Evolutionary conservation across 805 yeast species (phyloP).

Genomic region (Metschnikowia continentalis): DNA sequence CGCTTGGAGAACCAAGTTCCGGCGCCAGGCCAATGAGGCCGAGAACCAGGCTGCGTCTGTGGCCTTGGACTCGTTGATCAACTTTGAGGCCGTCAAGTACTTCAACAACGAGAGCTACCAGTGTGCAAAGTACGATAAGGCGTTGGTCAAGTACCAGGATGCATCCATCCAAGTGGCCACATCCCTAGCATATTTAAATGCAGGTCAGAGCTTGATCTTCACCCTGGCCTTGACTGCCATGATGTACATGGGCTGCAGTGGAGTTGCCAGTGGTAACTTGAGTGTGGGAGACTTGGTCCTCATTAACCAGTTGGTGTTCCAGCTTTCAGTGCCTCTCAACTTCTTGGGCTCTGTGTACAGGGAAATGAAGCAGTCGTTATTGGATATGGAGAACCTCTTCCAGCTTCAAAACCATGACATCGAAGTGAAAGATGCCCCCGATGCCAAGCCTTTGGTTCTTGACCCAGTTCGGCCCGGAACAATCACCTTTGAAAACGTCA

Average conservation of each 20-base stretch:
- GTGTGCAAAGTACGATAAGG: constrained; percentile 70
- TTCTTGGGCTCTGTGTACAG: constrained; percentile 94
- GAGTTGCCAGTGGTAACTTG: constrained; percentile 76
- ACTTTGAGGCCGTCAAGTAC: constrained; percentile 90
- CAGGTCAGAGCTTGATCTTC: constrained; percentile 77
- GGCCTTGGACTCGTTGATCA: constrained; percentile 88
- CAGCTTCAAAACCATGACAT: constrained; percentile 75
- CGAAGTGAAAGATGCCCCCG: constrained; percentile 55
- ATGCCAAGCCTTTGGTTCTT: constrained; percentile 59
- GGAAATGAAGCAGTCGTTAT: constrained; percentile 84
- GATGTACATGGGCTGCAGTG: constrained; percentile 98
- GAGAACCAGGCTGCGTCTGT: constrained; percentile 95
- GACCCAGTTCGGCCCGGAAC: constrained; percentile 55
- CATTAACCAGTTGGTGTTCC: constrained; percentile 94
- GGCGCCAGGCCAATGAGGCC: constrained; percentile 83
- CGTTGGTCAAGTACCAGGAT: constrained; percentile 69
- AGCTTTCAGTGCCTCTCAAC: constrained; percentile 89
- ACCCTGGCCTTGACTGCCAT: constrained; percentile 88
- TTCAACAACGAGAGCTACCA: constrained; percentile 87
- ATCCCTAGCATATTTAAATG: constrained; percentile 70
- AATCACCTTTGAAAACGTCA: constrained; percentile 82
- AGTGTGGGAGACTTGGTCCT: constrained; percentile 94
- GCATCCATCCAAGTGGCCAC: constrained; percentile 80
- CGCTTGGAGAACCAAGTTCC: constrained; percentile 91
- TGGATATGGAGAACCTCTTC: constrained; percentile 95